Conservation (phyloP, 371 early-diverging fungal species). For the Haplosporangium sp. region DNA sequence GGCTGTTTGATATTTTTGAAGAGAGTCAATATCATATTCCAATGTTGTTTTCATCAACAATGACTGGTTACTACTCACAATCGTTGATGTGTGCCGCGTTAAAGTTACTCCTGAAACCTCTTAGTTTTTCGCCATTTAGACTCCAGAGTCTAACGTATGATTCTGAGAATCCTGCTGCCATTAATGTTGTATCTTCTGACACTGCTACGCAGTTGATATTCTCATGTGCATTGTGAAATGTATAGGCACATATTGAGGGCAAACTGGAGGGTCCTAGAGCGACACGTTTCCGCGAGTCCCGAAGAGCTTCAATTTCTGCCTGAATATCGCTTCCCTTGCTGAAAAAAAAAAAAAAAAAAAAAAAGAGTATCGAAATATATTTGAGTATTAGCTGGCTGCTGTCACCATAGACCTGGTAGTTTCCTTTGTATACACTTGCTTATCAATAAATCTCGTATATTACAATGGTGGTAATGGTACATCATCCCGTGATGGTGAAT, state of each 20-base stretch:
- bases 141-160: slow-evolving; percentile 92
- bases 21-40: not conserved
- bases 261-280: slow-evolving; percentile 79
- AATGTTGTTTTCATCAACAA: not conserved
- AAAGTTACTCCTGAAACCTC: slow-evolving; percentile 67
- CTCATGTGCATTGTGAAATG: slow-evolving; percentile 96
- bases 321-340: slow-evolving; percentile 80
- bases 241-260: slow-evolving; percentile 97
- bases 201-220: slow-evolving; percentile 81
- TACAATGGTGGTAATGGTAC: slow-evolving; percentile 83
- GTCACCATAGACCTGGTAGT: not conserved
- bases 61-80: slow-evolving; percentile 49
- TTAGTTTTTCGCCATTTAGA: slow-evolving; percentile 76
- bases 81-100: slow-evolving; percentile 67
- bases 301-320: slow-evolving; percentile 80
- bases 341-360: not conserved
- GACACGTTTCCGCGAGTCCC: slow-evolving; percentile 88
- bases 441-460: slow-evolving; percentile 19
- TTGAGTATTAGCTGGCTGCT: no score
- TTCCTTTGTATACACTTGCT: not conserved
- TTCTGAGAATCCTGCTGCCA: slow-evolving; percentile 92
- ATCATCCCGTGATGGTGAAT: slow-evolving; percentile 65
- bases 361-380: no score
- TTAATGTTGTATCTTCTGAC: slow-evolving; percentile 80
- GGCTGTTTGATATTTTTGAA: slow-evolving; percentile 34